A percentile compares a stretch with the other conserved stretches of the same genome.
phyloP scores from a whole-genome alignment of 441 rosid genomes.

The Brassica hybrid region DNA sequence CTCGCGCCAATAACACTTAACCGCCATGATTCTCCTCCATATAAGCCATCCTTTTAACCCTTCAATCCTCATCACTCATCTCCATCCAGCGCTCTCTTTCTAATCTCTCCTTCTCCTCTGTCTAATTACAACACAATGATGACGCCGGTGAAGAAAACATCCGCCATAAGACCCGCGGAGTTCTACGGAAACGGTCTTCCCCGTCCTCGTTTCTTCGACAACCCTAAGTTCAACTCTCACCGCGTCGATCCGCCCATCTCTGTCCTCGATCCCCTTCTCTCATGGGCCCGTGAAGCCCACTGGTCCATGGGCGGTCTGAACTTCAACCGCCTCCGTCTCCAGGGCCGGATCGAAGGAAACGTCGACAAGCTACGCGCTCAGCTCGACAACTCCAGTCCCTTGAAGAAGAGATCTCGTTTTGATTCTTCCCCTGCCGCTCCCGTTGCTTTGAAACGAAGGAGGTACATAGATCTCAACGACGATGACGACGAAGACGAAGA shows the following conservation, averaged over 20 bases:
- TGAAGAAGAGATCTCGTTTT: constrained; percentile 42
- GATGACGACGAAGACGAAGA: constrained; percentile 43
- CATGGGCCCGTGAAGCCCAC: constrained; percentile 95
- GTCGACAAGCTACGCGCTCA: constrained; percentile 58
- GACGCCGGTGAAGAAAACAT: constrained; percentile 46
- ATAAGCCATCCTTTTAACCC: constrained; percentile 29
- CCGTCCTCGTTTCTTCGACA: constrained; percentile 76
- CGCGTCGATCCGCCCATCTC: constrained; percentile 77
- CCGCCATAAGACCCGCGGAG: constrained; percentile 50
- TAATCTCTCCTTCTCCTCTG: not conserved
- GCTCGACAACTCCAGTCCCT: constrained; percentile 43
- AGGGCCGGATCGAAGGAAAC: constrained; percentile 89
- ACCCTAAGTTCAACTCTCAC: constrained; percentile 48
- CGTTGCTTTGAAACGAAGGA: constrained; percentile 53
- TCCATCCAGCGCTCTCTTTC: constrained; percentile 14
- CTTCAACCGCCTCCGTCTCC: constrained; percentile 82
- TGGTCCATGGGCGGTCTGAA: constrained; percentile 99
- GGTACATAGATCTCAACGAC: constrained; percentile 51
- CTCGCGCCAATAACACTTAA: constrained; percentile 47
- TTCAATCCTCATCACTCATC: not conserved
- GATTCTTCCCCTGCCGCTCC: constrained; percentile 79
- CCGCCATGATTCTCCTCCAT: constrained; percentile 40
- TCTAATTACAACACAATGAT: constrained; percentile 48
- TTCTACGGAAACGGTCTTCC: constrained; percentile 96
- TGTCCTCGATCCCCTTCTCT: constrained; percentile 73